phyloP scores from a whole-genome alignment of 2,329 filamentous ascomycete species.

The Blastomyces percursus region DNA sequence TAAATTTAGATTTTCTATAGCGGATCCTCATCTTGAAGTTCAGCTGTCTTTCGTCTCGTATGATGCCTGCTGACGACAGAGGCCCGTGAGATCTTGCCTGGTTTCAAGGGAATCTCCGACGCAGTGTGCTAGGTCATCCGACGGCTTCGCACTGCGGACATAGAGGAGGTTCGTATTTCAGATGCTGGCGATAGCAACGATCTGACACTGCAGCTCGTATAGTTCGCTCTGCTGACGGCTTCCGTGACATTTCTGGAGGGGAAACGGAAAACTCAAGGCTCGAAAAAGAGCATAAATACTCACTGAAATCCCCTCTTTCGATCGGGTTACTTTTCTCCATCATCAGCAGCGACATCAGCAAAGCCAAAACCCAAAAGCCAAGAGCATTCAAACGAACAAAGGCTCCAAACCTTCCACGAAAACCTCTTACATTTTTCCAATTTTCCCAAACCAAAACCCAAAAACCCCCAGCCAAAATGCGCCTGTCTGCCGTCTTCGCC shows the following conservation, averaged over 20 bases:
- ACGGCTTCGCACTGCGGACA: not conserved
- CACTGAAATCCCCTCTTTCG: not conserved
- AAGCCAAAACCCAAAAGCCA: not conserved
- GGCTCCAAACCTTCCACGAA: not conserved
- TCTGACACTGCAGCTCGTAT: not conserved
- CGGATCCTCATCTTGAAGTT: not conserved
- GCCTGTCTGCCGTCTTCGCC: not conserved
- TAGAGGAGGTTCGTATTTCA: not conserved
- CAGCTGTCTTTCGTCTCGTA: not conserved
- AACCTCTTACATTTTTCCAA: not conserved
- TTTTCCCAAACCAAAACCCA: not conserved
- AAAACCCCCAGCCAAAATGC: conserved; percentile 1
- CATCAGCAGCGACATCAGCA: not conserved
- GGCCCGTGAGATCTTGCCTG: not conserved
- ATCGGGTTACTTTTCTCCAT: not conserved
- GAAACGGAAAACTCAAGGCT: not conserved
- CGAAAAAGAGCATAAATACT: conserved; percentile 1
- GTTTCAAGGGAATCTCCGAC: not conserved
- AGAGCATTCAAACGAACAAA: not conserved
- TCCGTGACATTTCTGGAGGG: not conserved
- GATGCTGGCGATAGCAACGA: not conserved
- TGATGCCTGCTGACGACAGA: not conserved
- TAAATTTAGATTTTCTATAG: not conserved
- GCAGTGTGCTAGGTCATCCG: not conserved
- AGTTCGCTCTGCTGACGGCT: not conserved